Conservation (phyloP, 139 green algal genomes). For the Micromonas pusilla region DNA sequence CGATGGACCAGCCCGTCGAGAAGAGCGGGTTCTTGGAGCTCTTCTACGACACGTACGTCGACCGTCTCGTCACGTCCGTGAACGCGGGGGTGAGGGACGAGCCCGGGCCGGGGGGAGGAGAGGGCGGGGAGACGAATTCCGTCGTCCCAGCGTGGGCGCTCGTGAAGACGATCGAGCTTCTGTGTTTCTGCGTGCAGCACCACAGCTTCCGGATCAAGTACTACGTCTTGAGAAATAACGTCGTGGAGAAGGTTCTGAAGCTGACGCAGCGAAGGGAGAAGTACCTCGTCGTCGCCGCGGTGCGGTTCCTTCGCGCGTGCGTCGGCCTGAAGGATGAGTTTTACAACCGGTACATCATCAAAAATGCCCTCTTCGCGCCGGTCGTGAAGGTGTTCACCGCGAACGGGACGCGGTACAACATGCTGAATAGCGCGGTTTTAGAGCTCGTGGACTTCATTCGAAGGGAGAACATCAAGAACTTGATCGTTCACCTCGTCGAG, state of each 20-base stretch:
- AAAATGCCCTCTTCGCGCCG: constrained; percentile 72
- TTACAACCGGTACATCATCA: constrained; percentile 69
- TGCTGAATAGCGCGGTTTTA: constrained; percentile 62
- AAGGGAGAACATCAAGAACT: constrained; percentile 67
- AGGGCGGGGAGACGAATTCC: neutral
- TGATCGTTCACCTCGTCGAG: constrained; percentile 63
- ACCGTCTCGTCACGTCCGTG: constrained; percentile 35
- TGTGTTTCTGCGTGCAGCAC: constrained; percentile 88
- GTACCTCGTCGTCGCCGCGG: constrained; percentile 72
- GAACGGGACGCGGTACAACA: constrained; percentile 80
- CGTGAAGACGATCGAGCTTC: constrained; percentile 71
- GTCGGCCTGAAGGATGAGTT: constrained; percentile 68
- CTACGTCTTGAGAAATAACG: constrained; percentile 58
- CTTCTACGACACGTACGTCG: constrained; percentile 86
- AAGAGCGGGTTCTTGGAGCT: constrained; percentile 87
- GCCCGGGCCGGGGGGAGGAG: too few species aligned
- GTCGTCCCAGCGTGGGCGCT: constrained; percentile 1
- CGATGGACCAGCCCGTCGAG: constrained; percentile 62
- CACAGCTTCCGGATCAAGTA: constrained; percentile 85
- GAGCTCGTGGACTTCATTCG: constrained; percentile 45
- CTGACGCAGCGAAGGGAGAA: constrained; percentile 72
- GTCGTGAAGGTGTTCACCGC: constrained; percentile 71
- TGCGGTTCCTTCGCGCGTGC: constrained; percentile 88
- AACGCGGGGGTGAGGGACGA: neutral
- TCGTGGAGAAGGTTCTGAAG: constrained; percentile 82